A percentile compares a stretch with the other conserved stretches of the same genome.
phyloP scores from a whole-genome alignment of 2,329 filamentous ascomycete species.

The Alternaria incomplexa region DNA sequence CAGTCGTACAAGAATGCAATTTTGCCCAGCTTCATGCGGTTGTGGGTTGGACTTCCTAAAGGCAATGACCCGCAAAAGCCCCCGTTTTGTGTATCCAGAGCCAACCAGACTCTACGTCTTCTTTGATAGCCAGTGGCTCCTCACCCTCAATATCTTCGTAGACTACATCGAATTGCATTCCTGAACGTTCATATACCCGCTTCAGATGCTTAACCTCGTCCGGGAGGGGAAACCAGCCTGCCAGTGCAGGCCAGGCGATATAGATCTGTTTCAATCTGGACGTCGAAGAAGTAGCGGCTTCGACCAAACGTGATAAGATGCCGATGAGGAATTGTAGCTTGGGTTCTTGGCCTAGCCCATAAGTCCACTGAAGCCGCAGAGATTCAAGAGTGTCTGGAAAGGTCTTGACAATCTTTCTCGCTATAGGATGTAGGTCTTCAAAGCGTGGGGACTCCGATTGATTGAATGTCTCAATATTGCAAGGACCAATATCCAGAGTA shows the following conservation, averaged over 20 bases:
- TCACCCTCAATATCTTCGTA: neutral
- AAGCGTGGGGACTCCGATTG: neutral
- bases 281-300: neutral
- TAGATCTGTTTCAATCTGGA: neutral
- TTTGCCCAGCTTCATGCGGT: neutral
- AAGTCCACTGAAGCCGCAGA: constrained; percentile 2
- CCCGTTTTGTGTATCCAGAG: constrained; percentile 5
- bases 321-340: neutral
- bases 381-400: constrained; percentile 2
- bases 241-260: constrained; percentile 6
- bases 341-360: neutral
- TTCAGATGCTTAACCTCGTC: neutral
- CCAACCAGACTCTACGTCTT: constrained; percentile 4
- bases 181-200: neutral
- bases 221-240: neutral
- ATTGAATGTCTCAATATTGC: neutral
- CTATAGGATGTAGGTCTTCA: neutral
- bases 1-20: neutral
- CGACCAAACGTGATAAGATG: neutral
- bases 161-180: neutral
- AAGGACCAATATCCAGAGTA: constrained; percentile 7
- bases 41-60: neutral
- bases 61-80: neutral
- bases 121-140: neutral
- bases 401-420: neutral